These are phyloP conservation scores for Diaporthe batatas DNA, from an alignment of 2,329 filamentous ascomycete species.

Conservation along the genomic window DNA sequence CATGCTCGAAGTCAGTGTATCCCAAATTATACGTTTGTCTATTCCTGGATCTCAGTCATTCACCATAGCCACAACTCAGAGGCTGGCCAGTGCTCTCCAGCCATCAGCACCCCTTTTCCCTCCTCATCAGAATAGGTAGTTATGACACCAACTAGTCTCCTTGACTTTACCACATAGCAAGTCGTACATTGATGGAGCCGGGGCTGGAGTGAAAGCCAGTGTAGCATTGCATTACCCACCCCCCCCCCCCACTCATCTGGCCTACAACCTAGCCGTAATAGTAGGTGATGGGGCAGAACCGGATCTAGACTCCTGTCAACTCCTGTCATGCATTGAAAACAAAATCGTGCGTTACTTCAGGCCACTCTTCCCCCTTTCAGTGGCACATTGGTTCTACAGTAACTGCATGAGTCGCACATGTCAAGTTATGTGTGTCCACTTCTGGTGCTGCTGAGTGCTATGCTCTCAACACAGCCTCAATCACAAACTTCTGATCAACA, in stretches of 20 bases:
- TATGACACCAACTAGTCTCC: neutral
- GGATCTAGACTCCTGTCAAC: conserved; percentile 2
- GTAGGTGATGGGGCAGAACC: neutral
- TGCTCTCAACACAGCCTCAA: neutral
- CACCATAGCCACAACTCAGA: neutral
- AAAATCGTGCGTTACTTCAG: neutral
- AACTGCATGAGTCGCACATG: neutral
- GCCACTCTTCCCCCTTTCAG: neutral
- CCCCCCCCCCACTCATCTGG: neutral
- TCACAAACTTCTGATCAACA: too few relatives aligned
- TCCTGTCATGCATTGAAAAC: neutral
- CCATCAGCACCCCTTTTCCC: neutral
- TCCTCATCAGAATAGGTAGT: neutral
- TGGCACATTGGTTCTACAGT: neutral
- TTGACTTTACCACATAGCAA: neutral
- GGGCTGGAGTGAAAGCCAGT: neutral
- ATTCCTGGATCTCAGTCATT: neutral
- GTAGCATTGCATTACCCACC: neutral
- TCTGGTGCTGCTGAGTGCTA: neutral
- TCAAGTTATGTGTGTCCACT: too few relatives aligned
- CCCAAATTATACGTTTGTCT: neutral
- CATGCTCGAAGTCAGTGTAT: neutral
- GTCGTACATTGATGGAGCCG: conserved; percentile 1
- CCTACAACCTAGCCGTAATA: neutral
- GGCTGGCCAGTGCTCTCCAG: neutral